Base-by-base conservation (phyloP, 2,329 filamentous ascomycete species). In the Aspergillus uvarum region DNA sequence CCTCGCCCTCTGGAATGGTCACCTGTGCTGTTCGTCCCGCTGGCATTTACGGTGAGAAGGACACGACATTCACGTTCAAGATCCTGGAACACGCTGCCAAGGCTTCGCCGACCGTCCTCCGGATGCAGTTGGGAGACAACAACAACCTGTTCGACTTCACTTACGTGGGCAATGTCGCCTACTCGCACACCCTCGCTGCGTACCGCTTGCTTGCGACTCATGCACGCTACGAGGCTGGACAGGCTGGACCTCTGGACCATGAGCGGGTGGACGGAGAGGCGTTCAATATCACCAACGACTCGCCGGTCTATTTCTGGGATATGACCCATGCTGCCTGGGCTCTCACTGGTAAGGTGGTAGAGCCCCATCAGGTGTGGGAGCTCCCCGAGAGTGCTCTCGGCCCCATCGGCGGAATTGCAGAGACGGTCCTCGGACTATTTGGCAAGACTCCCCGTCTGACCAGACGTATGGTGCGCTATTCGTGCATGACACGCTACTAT, bases 271-370 rank as follows among this genome's bases (percentile, higher is more conserved):
- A 93, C 73, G 95, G 94, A 60, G 88, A 97, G 75, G 88, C 88
- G 54, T 94, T 98, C 80, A 87, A 96, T 78, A 86, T 98, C 71
- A 95, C 92, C 59, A 98, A 98, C 75, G 91, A 92, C 76, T 82
- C 87, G 67, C 94, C 94, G 5, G 82, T 96, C 21, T 94, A 94
- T 74, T 96, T 96, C 77, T 96, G 95, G 87, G 92, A 96, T 76
- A 90, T 96, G 72, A 86, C 90, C 60, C 84, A 91, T 47, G 86
- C 87, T 44, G 83, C 96, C 51, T 98, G 91, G 91, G 82, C 80
- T 8, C 66, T 79, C 26, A 77, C 79, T 26, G 77, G 74, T 42
- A 77, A 79, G 47, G 71, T 77, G 5, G 77, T 81, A 12, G 74
- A 79, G 62, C 76, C 77, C 7, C 52, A 72, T 4, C 66, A 79